Evolutionary conservation across 148 eudicot genomes (phyloP), one percentile per base, ranked within the genome.

Genomic region (Cornus suecica): DNA sequence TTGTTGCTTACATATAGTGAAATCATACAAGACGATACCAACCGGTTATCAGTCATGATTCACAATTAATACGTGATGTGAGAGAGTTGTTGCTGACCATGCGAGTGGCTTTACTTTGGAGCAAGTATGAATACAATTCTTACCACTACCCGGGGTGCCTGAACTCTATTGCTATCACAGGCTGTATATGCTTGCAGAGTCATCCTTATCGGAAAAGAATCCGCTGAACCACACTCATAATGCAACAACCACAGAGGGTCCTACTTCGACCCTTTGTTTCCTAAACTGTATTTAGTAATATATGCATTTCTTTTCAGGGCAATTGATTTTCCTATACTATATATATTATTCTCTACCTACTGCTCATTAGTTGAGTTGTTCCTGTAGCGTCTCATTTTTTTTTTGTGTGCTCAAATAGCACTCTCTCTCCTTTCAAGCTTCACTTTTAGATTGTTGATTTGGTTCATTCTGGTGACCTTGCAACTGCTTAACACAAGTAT

Each of bases 191-290:
- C 48, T n/a, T 76, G 71, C 42, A 24, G 26, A 32, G 23, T 76
- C 73, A 60, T 69, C 68, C 74, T 69, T 61, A 76, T 76, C 74
- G 13, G 16, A 45, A 76, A 63, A 31, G 74, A 56, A 64, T 61
- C 14, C 27, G 9, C 45, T 69, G 37, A 69, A 42, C 73, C 28
- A 30, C 28, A 37, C 42, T 37, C 30, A 7, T 71, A 14, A 54
- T 10, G 28, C 27, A 34, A 37, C 0, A n/a, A n/a, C n/a, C n/a
- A n/a, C n/a, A 7, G 2, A 8, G 20, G 29, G 58, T 10, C 30
- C 72, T 30, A 69, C 18, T 45, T 69, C 26, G 65, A 56, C 66
- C 74, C 65, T 20, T 65, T 65, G 58, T 72, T 71, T 72, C 45
- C 74, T 56, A 22, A 5, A 2, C 42, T 37, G 2, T 37, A 37